A percentile compares a stretch with the other conserved stretches of the same genome.
Conservation (phyloP, 768 basidiomycete genomes). For the Boletales sp. region DNA sequence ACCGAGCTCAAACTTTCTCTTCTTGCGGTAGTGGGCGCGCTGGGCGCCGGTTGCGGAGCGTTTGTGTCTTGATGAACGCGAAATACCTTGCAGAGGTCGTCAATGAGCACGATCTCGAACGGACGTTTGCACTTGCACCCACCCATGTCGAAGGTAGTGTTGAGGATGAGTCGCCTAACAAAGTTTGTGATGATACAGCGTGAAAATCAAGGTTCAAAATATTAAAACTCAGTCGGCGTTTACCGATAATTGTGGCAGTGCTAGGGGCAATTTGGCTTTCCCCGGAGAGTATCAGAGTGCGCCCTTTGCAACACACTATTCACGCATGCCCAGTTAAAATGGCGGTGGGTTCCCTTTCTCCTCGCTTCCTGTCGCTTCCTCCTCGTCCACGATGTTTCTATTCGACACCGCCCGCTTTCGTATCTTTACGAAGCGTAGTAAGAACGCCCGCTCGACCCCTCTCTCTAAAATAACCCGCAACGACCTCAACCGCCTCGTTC, state of each 20-base stretch:
- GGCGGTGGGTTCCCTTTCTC: conserved; percentile 10
- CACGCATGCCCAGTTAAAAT: conserved; percentile 24
- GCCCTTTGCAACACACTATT: conserved; percentile 12
- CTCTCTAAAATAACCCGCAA: conserved; percentile 54
- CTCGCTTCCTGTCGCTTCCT: conserved; percentile 26
- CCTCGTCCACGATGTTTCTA: conserved; percentile 18
- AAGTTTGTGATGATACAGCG: conserved; percentile 52
- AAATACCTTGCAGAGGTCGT: conserved; percentile 70
- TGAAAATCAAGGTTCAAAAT: conserved; percentile 35
- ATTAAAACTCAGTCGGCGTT: conserved; percentile 28
- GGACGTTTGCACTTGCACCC: conserved; percentile 37
- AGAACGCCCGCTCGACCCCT: conserved; percentile 36
- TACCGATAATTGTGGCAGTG: conserved; percentile 23
- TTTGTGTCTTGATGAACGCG: conserved; percentile 96
- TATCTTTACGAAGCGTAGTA: conserved; percentile 43
- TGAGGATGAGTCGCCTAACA: conserved; percentile 52
- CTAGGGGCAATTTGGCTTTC: not conserved
- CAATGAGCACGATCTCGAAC: conserved; percentile 1
- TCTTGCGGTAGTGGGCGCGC: conserved; percentile 97
- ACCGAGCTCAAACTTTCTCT: conserved; percentile 99
- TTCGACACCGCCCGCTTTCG: conserved; percentile 31
- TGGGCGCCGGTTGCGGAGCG: conserved; percentile 91
- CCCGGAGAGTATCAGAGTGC: too few relatives aligned
- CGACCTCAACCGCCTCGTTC: conserved; percentile 66
- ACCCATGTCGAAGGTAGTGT: conserved; percentile 68